A percentile compares a stretch with the other conserved stretches of the same genome.
phyloP scores from a whole-genome alignment of 352 stramenopile species.

The Phytophthora fragariae region DNA sequence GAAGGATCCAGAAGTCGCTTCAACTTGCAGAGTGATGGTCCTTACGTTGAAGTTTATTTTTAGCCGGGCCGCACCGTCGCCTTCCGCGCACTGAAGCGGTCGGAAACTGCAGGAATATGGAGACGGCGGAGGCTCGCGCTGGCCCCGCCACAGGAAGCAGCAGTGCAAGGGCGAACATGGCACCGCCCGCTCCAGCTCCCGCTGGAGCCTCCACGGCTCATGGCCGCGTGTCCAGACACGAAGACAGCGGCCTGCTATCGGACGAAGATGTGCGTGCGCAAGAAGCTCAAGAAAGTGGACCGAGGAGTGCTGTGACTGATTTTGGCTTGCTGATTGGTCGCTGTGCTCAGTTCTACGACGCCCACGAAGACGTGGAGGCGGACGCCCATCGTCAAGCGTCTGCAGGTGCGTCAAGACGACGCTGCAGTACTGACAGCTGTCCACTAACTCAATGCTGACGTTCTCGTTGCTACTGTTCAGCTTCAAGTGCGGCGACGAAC shows the following conservation, averaged over 20 bases:
- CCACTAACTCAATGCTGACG: not conserved
- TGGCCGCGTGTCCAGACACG: constrained; percentile 33
- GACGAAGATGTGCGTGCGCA: constrained; percentile 67
- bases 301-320: not conserved
- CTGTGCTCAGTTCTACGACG: constrained; percentile 70
- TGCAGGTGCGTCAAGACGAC: constrained; percentile 16
- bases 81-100: constrained; percentile 12
- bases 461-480: constrained; percentile 2
- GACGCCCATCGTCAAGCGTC: constrained; percentile 39
- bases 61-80: not conserved
- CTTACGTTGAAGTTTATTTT: constrained; percentile 45
- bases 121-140: constrained; percentile 15
- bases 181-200: constrained; percentile 1
- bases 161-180: constrained; percentile 9
- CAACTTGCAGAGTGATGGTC: constrained; percentile 41
- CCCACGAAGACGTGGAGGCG: constrained; percentile 58
- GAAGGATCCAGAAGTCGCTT: constrained; percentile 18
- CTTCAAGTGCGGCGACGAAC: constrained; percentile 20
- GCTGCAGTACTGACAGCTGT: not conserved
- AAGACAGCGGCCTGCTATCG: constrained; percentile 59
- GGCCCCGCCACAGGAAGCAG: constrained; percentile 4
- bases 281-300: not conserved
- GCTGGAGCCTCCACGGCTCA: constrained; percentile 5
- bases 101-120: constrained; percentile 45
- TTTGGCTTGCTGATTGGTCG: not conserved